Percentiles rank a stretch among this genome's conserved stretches.
phyloP scores from a whole-genome alignment of 2,329 filamentous ascomycete genomes.

The Ascochyta pisi region DNA sequence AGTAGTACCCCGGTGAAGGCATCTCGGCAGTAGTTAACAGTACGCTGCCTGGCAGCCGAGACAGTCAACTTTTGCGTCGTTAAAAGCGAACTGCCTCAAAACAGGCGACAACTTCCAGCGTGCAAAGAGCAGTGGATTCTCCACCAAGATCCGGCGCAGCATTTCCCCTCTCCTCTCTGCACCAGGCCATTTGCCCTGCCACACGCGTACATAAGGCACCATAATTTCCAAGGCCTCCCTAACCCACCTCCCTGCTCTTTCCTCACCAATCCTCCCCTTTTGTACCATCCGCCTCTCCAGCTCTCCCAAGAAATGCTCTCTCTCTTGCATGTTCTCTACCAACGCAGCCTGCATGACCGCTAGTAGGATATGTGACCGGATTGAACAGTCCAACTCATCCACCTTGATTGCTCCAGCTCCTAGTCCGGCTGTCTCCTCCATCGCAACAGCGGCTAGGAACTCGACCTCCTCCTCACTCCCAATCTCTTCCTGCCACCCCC shows the following conservation, averaged over 20 bases:
- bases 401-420: conserved; percentile 19
- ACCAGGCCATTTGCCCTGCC: conserved; percentile 13
- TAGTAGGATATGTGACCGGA: conserved; percentile 20
- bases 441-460: conserved; percentile 20
- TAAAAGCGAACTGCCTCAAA: conserved; percentile 22
- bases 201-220: conserved; percentile 15
- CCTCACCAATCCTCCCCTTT: conserved; percentile 18
- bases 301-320: conserved; percentile 18
- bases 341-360: conserved; percentile 19
- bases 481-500: conserved; percentile 20
- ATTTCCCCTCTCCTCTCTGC: conserved; percentile 16
- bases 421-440: conserved; percentile 18
- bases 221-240: conserved; percentile 16
- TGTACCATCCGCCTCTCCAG: conserved; percentile 18
- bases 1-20: too few species aligned
- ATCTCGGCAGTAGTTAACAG: conserved; percentile 22
- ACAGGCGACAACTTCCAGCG: conserved; percentile 23
- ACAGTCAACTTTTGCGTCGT: conserved; percentile 19
- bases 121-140: conserved; percentile 22
- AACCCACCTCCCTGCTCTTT: conserved; percentile 17
- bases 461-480: conserved; percentile 19
- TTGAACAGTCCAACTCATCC: conserved; percentile 19
- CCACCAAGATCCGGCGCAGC: conserved; percentile 20
- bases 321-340: conserved; percentile 20
- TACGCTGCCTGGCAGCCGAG: conserved; percentile 15